phyloP scores from a whole-genome alignment of 2,329 filamentous ascomycete genomes.

The Penicillium decumbens region DNA sequence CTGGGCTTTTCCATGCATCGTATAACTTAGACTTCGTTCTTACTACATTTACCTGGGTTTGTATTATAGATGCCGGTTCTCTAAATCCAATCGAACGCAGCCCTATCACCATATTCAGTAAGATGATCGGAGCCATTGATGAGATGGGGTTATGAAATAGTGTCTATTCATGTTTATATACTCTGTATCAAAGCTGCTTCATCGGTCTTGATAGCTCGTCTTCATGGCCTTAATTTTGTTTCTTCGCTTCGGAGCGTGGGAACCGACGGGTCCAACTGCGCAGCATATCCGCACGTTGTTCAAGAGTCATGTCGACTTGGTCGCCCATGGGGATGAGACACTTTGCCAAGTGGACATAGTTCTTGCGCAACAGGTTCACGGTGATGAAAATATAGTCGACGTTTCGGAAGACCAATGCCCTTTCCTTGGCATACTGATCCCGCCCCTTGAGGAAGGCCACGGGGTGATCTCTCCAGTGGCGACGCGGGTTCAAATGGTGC shows the following conservation, averaged over 20 bases:
- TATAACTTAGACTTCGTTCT: not conserved
- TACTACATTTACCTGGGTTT: too few relatives aligned
- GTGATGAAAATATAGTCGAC: slow-evolving; percentile 79
- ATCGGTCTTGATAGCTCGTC: slow-evolving; percentile 35
- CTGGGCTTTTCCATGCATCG: not conserved
- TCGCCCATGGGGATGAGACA: slow-evolving; percentile 70
- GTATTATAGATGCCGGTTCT: too few relatives aligned
- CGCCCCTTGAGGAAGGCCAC: slow-evolving; percentile 67
- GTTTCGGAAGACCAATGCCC: slow-evolving; percentile 72
- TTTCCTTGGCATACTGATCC: slow-evolving; percentile 59
- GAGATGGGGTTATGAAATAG: not conserved
- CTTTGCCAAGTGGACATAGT: slow-evolving; percentile 65
- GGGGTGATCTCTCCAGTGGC: slow-evolving; percentile 79
- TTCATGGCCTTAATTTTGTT: slow-evolving; percentile 43
- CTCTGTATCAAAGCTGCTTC: not conserved
- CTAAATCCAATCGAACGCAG: too few relatives aligned
- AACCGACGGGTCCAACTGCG: slow-evolving; percentile 62
- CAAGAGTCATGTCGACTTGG: slow-evolving; percentile 62
- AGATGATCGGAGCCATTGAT: not conserved
- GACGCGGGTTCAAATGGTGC: slow-evolving; percentile 70
- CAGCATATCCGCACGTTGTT: slow-evolving; percentile 61
- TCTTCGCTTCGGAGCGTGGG: slow-evolving; percentile 27
- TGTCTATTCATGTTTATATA: not conserved
- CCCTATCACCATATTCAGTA: not conserved
- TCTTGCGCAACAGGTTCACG: slow-evolving; percentile 61